phyloP scores from a whole-genome alignment of 306 rosid species.

The Vigna radiata region DNA sequence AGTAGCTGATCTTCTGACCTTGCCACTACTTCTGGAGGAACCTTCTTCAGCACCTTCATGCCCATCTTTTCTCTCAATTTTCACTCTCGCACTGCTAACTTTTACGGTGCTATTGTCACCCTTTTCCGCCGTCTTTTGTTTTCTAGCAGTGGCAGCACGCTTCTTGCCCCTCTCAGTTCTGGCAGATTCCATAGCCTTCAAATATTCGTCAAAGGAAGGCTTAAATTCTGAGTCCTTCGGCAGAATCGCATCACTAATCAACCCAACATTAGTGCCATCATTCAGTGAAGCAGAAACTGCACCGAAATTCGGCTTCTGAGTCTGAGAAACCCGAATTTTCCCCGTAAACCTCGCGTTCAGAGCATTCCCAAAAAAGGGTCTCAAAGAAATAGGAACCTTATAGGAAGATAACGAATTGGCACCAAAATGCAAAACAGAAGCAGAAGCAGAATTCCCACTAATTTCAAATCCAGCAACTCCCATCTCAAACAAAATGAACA shows the following conservation, averaged over 20 bases:
- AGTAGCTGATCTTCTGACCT: slow-evolving; percentile 34
- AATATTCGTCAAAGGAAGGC: slow-evolving; percentile 81
- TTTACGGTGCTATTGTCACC: slow-evolving; percentile 1
- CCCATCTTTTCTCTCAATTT: slow-evolving; percentile 37
- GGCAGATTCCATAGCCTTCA: slow-evolving; percentile 82
- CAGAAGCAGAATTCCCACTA: slow-evolving; percentile 44
- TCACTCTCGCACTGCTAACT: slow-evolving; percentile 32
- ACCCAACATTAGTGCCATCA: slow-evolving; percentile 48
- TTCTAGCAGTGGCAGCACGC: slow-evolving; percentile 25
- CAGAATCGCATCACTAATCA: slow-evolving; percentile 47
- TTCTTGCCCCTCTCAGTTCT: slow-evolving; percentile 52
- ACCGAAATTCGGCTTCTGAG: slow-evolving; percentile 40
- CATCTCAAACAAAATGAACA: slow-evolving; percentile 33
- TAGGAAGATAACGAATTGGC: slow-evolving; percentile 44
- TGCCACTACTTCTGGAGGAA: slow-evolving; percentile 18
- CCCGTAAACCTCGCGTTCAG: slow-evolving; percentile 39
- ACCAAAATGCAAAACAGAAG: slow-evolving; percentile 36
- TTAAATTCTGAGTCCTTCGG: slow-evolving; percentile 66
- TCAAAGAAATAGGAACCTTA: slow-evolving; percentile 46
- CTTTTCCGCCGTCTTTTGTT: slow-evolving; percentile 43
- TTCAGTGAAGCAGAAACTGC: slow-evolving; percentile 55
- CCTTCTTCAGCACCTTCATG: slow-evolving; percentile 35
- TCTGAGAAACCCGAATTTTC: slow-evolving; percentile 26
- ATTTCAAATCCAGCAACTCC: slow-evolving; percentile 53
- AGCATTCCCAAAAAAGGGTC: slow-evolving; percentile 49